These are phyloP conservation scores for Halophytophthora polymorphica DNA, from an alignment of 352 stramenopile species.

Conservation along the genomic window DNA sequence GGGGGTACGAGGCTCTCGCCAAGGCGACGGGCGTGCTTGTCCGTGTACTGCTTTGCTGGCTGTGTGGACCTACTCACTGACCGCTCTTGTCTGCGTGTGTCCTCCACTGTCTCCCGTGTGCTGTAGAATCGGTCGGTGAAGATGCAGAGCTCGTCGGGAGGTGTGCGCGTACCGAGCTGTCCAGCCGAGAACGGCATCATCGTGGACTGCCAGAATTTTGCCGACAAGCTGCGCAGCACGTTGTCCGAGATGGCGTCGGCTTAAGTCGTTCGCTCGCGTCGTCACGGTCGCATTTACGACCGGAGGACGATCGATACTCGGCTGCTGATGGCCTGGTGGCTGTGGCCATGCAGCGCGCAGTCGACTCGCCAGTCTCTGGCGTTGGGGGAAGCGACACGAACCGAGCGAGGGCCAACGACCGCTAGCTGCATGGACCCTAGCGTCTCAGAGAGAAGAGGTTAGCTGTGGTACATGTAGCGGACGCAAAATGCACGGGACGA, in stretches of 20 bases:
- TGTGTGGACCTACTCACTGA: not conserved
- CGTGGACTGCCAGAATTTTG: slow-evolving; percentile 76
- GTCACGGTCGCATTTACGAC: no score
- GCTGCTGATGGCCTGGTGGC: no score
- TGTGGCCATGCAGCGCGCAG: no score
- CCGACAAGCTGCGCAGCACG: slow-evolving; percentile 77
- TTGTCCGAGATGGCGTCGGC: slow-evolving; percentile 85
- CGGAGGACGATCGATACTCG: slow-evolving; percentile 1
- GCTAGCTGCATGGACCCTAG: no score
- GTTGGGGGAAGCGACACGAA: no score
- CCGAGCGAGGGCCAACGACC: no score
- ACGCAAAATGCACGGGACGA: not conserved
- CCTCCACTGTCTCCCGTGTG: slow-evolving; percentile 7
- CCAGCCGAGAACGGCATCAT: slow-evolving; percentile 65
- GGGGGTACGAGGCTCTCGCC: slow-evolving; percentile 40
- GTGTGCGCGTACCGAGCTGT: slow-evolving; percentile 76
- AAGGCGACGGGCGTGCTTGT: no score
- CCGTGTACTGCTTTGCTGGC: not conserved
- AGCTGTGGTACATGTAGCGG: no score
- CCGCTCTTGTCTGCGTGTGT: not conserved
- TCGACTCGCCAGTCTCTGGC: no score
- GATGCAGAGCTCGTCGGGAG: slow-evolving; percentile 76
- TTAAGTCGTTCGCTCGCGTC: slow-evolving; percentile 33
- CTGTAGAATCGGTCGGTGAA: slow-evolving; percentile 78
- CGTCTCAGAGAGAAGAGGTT: no score